Evolutionary conservation across 176 grass and related monocot genomes (phyloP).

Genomic region (Eremochloa ophiuroides): DNA sequence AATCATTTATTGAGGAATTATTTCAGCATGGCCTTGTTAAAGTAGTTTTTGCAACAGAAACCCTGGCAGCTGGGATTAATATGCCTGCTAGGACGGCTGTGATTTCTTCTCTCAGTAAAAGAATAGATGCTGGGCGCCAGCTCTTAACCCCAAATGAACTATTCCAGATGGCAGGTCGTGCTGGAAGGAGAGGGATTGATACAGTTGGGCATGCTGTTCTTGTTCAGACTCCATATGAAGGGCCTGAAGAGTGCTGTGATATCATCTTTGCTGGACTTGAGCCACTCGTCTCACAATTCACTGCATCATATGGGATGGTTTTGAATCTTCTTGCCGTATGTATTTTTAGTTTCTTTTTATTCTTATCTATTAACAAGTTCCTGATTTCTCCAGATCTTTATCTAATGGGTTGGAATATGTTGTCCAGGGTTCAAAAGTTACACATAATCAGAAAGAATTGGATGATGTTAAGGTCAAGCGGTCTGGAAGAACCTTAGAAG

Average conservation of each 20-base stretch:
- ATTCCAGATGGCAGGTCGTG: slow-evolving; percentile 96
- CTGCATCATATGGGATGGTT: slow-evolving; percentile 98
- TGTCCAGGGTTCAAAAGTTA: slow-evolving; percentile 85
- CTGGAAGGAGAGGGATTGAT: slow-evolving; percentile 97
- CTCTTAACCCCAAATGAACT: slow-evolving; percentile 83
- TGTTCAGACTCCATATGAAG: slow-evolving; percentile 86
- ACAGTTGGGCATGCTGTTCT: slow-evolving; percentile 85
- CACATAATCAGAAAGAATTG: slow-evolving; percentile 60
- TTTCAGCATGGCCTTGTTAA: slow-evolving; percentile 95
- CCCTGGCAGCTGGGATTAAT: slow-evolving; percentile 95
- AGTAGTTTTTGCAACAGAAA: slow-evolving; percentile 98
- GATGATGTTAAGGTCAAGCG: slow-evolving; percentile 48
- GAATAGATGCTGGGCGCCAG: slow-evolving; percentile 66
- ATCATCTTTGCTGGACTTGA: slow-evolving; percentile 85
- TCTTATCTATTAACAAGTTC: slow-evolving; percentile 1
- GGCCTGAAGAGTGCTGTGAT: slow-evolving; percentile 80
- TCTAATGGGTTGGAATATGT: slow-evolving; percentile 19
- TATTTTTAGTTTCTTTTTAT: slow-evolving; percentile 21
- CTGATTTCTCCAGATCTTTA: slow-evolving; percentile 13
- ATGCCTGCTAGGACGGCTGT: slow-evolving; percentile 96
- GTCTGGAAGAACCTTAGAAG: slow-evolving; percentile 86
- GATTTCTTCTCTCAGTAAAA: slow-evolving; percentile 86
- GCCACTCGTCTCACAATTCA: slow-evolving; percentile 98
- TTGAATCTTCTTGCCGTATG: slow-evolving; percentile 96
- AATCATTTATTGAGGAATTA: slow-evolving; percentile 94